Base-by-base conservation (phyloP, 1,139 yeast species). In the Suhomyces choctaworum region DNA sequence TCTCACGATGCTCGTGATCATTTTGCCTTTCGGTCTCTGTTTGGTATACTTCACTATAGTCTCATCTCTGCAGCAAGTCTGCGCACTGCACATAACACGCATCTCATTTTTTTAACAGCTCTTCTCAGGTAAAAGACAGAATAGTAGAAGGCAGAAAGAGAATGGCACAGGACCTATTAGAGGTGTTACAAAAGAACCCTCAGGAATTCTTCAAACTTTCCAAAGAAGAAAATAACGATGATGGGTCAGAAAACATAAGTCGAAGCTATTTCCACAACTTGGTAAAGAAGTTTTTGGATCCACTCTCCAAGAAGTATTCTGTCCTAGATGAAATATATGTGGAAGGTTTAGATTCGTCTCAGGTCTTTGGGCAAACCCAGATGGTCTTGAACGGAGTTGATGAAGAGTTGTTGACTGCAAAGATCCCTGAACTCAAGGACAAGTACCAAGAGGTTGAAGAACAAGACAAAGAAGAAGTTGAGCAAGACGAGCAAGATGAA, bases 301-400 rank as follows among this genome's bases (percentile, higher is more conserved):
- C 90, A 5, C 69, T 85, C 31, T 74, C 84, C 4, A 63, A 68
- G 35, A 62, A 71, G 21, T 78, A 78, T 55, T 80, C 94, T 1
- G 83, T 83, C 5, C 68, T 92, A 24, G 96, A 90, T 58, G 89
- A 87, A 55, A 72, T 92, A 17, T 80, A 82, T 49, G 73, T 85
- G 16, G 95, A 88, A 36, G 97, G 97, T 1, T 68, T 92, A 39
- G 96, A 87, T 56, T 82, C 96, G 11, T 78, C 84, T 27, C 97
- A 92, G 57, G 90, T 92, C 0, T 92, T 90, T 87, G 95, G 95
- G 36, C 97, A 92, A 59, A 82, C 88, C 3, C 87, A 84, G 59
- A 75, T 92, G 66, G 82, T 92, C 19, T 69, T 88, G 29, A 92
- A 84, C 40, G 81, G 80, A 4, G 80, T 80, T 16, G 77, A 78